Percentiles rank a stretch among this genome's conserved stretches.
phyloP scores from a whole-genome alignment of 306 rosid genomes.

The Cicer arietinum region DNA sequence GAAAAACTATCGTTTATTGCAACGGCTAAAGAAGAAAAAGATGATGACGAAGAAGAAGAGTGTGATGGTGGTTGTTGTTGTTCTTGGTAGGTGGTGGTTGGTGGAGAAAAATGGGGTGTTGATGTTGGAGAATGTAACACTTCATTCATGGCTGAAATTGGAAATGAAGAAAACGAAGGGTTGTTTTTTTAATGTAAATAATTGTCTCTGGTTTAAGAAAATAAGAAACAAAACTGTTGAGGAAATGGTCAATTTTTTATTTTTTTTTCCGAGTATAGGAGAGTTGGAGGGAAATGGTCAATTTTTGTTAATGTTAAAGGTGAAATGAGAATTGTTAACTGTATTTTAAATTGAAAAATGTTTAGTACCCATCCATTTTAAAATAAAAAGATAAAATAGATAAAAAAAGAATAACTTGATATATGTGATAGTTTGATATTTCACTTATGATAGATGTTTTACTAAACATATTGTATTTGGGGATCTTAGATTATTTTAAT shows the following conservation, averaged over 20 bases:
- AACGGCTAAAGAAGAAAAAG: conserved; percentile 41
- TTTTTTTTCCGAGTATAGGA: background rate
- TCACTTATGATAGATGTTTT: too few relatives aligned
- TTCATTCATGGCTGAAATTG: background rate
- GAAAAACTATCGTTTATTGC: conserved; percentile 43
- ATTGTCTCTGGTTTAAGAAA: background rate
- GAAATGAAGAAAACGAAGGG: background rate
- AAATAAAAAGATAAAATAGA: too few relatives aligned
- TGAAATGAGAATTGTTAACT: too few relatives aligned
- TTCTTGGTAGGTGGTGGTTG: conserved; percentile 9
- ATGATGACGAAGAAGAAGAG: background rate
- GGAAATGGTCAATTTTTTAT: conserved; percentile 1
- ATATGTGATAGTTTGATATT: too few relatives aligned
- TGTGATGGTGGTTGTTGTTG: background rate
- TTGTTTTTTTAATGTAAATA: background rate
- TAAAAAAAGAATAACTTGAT: too few relatives aligned
- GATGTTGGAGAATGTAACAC: background rate
- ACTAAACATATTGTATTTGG: too few relatives aligned
- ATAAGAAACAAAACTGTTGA: background rate
- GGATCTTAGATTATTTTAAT: too few relatives aligned
- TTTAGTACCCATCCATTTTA: too few relatives aligned
- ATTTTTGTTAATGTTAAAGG: too few relatives aligned
- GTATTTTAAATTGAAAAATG: too few relatives aligned
- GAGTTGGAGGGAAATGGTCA: conserved; percentile 2
- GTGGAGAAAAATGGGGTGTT: background rate